phyloP scores from a whole-genome alignment of 352 stramenopile genomes.

The Saprolegnia diclina region DNA sequence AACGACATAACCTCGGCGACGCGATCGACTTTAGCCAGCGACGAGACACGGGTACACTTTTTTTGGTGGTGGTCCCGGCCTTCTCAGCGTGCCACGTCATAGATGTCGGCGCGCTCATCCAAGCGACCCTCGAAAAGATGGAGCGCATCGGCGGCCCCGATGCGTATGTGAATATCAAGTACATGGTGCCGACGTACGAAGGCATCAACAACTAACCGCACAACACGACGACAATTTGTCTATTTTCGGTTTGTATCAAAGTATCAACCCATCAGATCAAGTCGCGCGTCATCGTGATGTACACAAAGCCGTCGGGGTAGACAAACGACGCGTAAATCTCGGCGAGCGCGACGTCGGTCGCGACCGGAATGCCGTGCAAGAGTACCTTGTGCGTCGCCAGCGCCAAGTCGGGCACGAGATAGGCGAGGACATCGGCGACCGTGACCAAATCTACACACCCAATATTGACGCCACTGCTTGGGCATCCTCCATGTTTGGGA shows the following conservation, averaged over 20 bases:
- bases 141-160: constrained; percentile 78
- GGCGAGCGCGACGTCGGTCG: constrained; percentile 43
- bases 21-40: constrained; percentile 28
- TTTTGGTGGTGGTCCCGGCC: background rate
- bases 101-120: constrained; percentile 61
- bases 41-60: constrained; percentile 13
- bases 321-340: constrained; percentile 56
- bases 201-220: constrained; percentile 38
- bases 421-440: constrained; percentile 44
- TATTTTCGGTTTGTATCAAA: too few species aligned
- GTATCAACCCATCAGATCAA: background rate
- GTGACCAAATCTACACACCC: constrained; percentile 32
- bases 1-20: constrained; percentile 28
- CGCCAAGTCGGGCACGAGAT: constrained; percentile 53
- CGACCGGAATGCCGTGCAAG: constrained; percentile 56
- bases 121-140: constrained; percentile 80
- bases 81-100: background rate
- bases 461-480: too few species aligned
- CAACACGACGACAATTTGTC: background rate
- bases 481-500: too few species aligned
- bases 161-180: constrained; percentile 94
- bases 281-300: constrained; percentile 37
- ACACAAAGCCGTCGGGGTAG: constrained; percentile 75
- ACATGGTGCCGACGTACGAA: constrained; percentile 95
- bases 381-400: constrained; percentile 33